These are phyloP conservation scores for Blastobotrys petasosporus DNA, from an alignment of 1,139 yeast genomes.

Conservation along the genomic window DNA sequence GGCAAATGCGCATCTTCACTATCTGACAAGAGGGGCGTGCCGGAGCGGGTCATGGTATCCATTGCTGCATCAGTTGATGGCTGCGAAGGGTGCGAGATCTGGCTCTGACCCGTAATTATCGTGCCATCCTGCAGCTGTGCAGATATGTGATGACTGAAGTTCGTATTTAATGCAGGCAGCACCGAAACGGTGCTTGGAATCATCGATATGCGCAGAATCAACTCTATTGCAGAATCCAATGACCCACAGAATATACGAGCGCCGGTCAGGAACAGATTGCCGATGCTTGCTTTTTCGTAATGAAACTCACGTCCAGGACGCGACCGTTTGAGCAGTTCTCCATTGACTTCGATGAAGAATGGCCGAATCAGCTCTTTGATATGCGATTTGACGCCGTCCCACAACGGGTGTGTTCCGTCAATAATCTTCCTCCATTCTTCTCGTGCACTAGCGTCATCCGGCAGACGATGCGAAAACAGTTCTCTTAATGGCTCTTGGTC, in stretches of 20 bases:
- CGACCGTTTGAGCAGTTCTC: slow-evolving; percentile 66
- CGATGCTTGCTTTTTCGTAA: slow-evolving; percentile 75
- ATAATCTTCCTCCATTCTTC: slow-evolving; percentile 71
- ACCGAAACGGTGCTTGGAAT: slow-evolving; percentile 54
- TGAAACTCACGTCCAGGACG: slow-evolving; percentile 53
- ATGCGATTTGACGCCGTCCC: slow-evolving; percentile 58
- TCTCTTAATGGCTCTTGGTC: slow-evolving; percentile 34
- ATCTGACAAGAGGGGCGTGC: slow-evolving; percentile 23
- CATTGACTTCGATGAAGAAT: slow-evolving; percentile 71
- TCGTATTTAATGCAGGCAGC: slow-evolving; percentile 77
- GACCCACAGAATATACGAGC: slow-evolving; percentile 78
- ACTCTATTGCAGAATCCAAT: slow-evolving; percentile 75
- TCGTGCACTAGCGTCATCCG: slow-evolving; percentile 49
- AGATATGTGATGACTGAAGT: slow-evolving; percentile 79
- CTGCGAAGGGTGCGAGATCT: slow-evolving; percentile 74
- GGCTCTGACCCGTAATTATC: slow-evolving; percentile 87
- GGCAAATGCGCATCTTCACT: slow-evolving; percentile 63
- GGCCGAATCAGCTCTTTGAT: slow-evolving; percentile 71
- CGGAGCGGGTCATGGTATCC: slow-evolving; percentile 1
- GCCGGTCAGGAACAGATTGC: slow-evolving; percentile 79
- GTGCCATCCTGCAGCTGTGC: slow-evolving; percentile 67
- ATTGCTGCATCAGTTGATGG: slow-evolving; percentile 3
- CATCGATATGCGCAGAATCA: slow-evolving; percentile 61
- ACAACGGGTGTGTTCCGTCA: slow-evolving; percentile 68
- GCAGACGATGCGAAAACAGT: slow-evolving; percentile 57